Conservation (phyloP, 352 stramenopile species). For the Globisporangium heterothallicum region DNA sequence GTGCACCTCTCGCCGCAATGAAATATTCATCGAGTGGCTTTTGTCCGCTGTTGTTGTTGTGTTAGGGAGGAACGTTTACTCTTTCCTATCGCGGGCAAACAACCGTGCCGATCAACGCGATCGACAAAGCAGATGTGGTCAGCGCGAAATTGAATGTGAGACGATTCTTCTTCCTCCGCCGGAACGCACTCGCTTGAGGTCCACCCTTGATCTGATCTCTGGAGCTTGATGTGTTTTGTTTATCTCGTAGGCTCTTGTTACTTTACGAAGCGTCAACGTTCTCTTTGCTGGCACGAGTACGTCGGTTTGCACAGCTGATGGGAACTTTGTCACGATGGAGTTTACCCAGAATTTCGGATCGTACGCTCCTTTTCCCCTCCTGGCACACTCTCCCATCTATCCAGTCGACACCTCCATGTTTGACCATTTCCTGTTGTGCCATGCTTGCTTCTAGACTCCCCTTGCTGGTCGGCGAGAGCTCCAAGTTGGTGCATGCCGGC, state of each 20-base stretch:
- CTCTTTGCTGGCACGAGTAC: conserved; percentile 52
- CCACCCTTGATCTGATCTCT: too few species aligned
- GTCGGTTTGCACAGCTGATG: conserved; percentile 56
- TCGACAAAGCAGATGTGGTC: conserved; percentile 53
- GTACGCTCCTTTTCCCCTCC: conserved; percentile 19
- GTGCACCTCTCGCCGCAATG: too few species aligned
- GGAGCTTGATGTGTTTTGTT: too few species aligned
- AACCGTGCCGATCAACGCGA: conserved; percentile 57
- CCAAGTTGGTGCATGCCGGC: conserved; percentile 42
- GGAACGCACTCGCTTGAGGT: not conserved
- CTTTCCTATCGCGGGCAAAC: conserved; percentile 59
- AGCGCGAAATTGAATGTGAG: conserved; percentile 64
- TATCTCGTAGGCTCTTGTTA: conserved; percentile 37
- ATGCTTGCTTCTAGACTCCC: conserved; percentile 26
- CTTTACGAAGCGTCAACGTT: conserved; percentile 47
- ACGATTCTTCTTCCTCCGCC: not conserved
- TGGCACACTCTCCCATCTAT: not conserved
- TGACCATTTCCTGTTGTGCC: not conserved
- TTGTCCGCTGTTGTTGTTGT: not conserved
- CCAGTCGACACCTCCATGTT: not conserved
- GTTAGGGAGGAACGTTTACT: conserved; percentile 58
- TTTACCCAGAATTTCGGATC: conserved; percentile 76
- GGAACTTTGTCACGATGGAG: conserved; percentile 68
- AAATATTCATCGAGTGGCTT: not conserved
- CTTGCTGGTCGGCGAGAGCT: conserved; percentile 70